Base-by-base conservation (phyloP, 306 rosid genomes). In the Medicago ruthenica region DNA sequence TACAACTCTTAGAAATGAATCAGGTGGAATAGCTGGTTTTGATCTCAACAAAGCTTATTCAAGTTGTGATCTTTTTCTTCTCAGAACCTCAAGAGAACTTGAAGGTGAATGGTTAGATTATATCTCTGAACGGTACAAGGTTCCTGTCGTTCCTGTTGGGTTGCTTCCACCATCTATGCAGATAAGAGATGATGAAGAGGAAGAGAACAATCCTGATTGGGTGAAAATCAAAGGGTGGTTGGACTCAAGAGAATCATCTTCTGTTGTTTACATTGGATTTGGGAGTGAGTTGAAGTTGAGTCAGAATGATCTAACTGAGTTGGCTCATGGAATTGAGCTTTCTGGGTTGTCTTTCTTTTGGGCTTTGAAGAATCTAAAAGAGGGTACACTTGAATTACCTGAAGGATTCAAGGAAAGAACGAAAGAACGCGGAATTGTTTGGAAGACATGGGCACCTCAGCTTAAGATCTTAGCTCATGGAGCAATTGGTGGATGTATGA, bases 361-460 rank as follows among this genome's bases (percentile, higher is more conserved):
- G 96, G 96, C 76, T 13, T 41, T 88, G 20, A 81, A 83, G 79
- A 82, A 63, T 8, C 82, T 69, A 0, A 66, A 80, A 51, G 67
- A 20, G 4, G 85, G 83, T 1, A 16, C 7, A 2, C 68, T 75
- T 31, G 76, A 77, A 59, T 74, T 90, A 44, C 92, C 92, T 0
- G 80, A 81, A 1, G 89, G 92, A 15, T 86, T 90, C 1, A 85
- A 88, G 66, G 87, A 84, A 0, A 79, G 87, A 61, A 83, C 84
- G 27, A 75, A 70, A 73, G 87, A 44, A 1, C 88, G 80, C 0
- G 92, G 90, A 0, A 2, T 85, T 41, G 82, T 88, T 17, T 90
- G 88, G 85, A 84, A 47, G 44, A 79, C 62, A n/a, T 87, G 95
- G 95, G 86, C 82, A 2, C 92, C 92, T 21, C 90, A 89, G 75